phyloP scores from a whole-genome alignment of 225 moss, liverwort and hornwort genomes.

The Antitrichia curtipendula region DNA sequence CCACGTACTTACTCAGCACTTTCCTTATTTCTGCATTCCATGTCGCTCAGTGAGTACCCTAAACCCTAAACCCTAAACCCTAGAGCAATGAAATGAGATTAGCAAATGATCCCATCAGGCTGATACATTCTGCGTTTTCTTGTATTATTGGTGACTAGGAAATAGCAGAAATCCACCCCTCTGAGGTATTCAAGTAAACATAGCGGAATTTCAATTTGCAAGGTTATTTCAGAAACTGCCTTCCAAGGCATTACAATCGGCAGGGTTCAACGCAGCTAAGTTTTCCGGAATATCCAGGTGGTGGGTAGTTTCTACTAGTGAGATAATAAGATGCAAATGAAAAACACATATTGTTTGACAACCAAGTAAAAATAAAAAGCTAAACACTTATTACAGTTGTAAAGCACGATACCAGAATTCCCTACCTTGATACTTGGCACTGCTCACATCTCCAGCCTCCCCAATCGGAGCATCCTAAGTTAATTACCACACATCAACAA shows the following conservation, averaged over 20 bases:
- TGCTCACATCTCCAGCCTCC: conserved; percentile 60
- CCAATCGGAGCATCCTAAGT: conserved; percentile 75
- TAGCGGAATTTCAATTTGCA: background rate
- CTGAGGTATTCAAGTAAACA: background rate
- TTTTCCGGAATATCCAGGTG: background rate
- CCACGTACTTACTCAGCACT: conserved; percentile 44
- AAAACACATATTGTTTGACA: background rate
- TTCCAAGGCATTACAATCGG: background rate
- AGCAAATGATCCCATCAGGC: background rate
- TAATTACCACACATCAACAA: background rate
- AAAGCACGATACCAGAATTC: background rate
- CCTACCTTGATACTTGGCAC: conserved; percentile 60
- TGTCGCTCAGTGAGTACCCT: background rate
- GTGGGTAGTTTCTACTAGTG: background rate
- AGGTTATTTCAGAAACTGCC: background rate
- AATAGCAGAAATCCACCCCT: background rate
- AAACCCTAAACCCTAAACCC: background rate
- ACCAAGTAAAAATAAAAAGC: background rate
- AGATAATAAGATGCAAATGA: background rate
- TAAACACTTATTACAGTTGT: background rate
- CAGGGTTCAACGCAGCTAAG: background rate
- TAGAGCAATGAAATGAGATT: background rate
- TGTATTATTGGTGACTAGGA: background rate
- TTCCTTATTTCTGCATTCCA: conserved; percentile 44
- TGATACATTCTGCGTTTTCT: background rate